These are phyloP conservation scores for Populus hybrid DNA, from an alignment of 441 rosid species.

Conservation along the genomic window DNA sequence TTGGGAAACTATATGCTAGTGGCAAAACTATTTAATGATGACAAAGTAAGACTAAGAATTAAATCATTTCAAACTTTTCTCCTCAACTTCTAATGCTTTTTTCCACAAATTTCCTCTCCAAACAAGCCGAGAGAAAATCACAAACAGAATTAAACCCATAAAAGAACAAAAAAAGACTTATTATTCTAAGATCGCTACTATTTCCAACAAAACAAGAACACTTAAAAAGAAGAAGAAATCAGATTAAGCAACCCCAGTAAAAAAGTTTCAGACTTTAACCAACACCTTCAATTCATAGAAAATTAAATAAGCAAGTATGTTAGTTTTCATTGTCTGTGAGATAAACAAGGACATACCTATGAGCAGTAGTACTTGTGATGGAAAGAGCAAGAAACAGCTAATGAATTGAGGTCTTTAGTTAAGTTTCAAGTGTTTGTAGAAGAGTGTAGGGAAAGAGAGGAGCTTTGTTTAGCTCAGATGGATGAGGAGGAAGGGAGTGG, in stretches of 20 bases:
- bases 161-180: neutral
- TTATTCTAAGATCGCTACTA: slow-evolving; percentile 6
- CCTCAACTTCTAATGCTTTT: neutral
- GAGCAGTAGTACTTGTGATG: neutral
- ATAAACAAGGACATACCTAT: neutral
- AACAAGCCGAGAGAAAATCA: neutral
- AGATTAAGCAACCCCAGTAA: slow-evolving; percentile 5
- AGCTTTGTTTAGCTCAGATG: neutral
- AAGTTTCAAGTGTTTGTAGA: neutral
- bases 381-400: neutral
- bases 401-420: neutral
- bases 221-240: neutral
- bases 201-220: neutral
- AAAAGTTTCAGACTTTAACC: slow-evolving; percentile 18
- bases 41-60: neutral
- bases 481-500: slow-evolving; percentile 5
- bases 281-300: neutral
- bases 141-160: neutral
- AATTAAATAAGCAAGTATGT: neutral
- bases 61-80: neutral
- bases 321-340: neutral
- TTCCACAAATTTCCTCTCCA: neutral
- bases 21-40: slow-evolving; percentile 1
- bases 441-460: neutral
- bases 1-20: neutral